phyloP scores from a whole-genome alignment of 192 early-diverging fungal species.

The Coemansia interrupta region DNA sequence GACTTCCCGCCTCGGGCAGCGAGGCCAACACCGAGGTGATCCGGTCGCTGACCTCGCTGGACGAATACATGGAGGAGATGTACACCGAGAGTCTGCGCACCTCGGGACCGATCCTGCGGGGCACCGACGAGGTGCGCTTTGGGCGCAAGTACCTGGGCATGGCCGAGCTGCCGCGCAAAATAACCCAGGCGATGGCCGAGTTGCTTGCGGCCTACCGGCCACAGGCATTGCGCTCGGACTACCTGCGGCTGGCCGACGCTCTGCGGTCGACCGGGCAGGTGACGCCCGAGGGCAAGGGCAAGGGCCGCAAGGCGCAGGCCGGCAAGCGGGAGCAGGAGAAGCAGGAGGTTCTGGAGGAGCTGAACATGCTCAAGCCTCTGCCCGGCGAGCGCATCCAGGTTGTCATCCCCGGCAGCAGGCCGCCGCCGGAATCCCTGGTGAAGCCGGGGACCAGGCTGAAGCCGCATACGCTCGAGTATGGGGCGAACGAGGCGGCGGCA shows the following conservation, averaged over 20 bases:
- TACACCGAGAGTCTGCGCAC: constrained; percentile 12
- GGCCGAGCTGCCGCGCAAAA: constrained; percentile 23
- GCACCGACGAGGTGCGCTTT: constrained; percentile 47
- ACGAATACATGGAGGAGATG: constrained; percentile 17
- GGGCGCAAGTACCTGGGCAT: constrained; percentile 50
- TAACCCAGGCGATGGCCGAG: constrained; percentile 10
- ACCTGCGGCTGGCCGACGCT: constrained; percentile 39
- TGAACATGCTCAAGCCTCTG: constrained; percentile 15
- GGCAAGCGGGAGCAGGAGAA: constrained; percentile 2
- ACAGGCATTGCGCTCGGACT: constrained; percentile 26
- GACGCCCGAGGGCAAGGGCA: constrained; percentile 36
- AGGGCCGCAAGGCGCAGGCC: constrained; percentile 17
- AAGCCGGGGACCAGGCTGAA: constrained; percentile 29
- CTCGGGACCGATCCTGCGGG: constrained; percentile 25
- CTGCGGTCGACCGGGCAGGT: constrained; percentile 35
- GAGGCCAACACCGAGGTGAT: constrained; percentile 6
- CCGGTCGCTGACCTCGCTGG: constrained; percentile 14
- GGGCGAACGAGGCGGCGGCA: constrained; percentile 64
- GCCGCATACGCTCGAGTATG: constrained; percentile 70
- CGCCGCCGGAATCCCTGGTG: constrained; percentile 32
- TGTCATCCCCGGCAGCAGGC: constrained; percentile 21
- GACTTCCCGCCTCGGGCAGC: background rate
- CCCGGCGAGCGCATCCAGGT: constrained; percentile 36
- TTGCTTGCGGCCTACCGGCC: constrained; percentile 12
- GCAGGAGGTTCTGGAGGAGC: background rate